These are phyloP conservation scores for Klebsormidium nitens DNA, from an alignment of 139 green algal genomes.

Conservation along the genomic window DNA sequence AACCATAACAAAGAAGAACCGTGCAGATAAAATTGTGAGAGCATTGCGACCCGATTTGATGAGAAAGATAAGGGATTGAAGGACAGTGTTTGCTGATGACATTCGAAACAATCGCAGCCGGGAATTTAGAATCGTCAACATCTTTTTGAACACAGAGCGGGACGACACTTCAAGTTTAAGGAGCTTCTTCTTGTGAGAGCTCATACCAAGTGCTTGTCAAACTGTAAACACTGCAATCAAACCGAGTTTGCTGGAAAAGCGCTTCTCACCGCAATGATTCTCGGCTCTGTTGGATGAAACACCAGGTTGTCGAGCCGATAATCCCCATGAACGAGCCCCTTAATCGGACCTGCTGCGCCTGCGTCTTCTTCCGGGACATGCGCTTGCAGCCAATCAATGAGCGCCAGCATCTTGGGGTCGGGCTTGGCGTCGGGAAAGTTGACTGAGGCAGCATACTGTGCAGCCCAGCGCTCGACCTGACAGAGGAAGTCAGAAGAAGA, in stretches of 20 bases:
- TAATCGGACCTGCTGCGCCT: neutral
- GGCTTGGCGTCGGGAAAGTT: neutral
- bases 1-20: too few relatives aligned
- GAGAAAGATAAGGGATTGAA: too few relatives aligned
- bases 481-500: too few relatives aligned
- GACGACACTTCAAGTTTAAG: too few relatives aligned
- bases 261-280: neutral
- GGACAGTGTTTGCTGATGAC: too few relatives aligned
- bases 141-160: too few relatives aligned
- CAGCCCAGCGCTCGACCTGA: slow-evolving; percentile 40
- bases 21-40: too few relatives aligned
- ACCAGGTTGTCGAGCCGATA: slow-evolving; percentile 96
- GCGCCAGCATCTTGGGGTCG: slow-evolving; percentile 46
- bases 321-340: slow-evolving; percentile 71
- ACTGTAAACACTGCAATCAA: neutral
- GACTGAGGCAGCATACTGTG: slow-evolving; percentile 37
- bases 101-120: too few relatives aligned
- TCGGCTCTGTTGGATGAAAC: slow-evolving; percentile 47
- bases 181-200: too few relatives aligned
- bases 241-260: neutral
- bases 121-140: too few relatives aligned
- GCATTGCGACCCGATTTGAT: too few relatives aligned
- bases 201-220: too few relatives aligned
- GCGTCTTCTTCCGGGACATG: slow-evolving; percentile 56
- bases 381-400: slow-evolving; percentile 65